These are phyloP conservation scores for Penicillium sp. DNA, from an alignment of 2,329 filamentous ascomycete species.

Conservation along the genomic window DNA sequence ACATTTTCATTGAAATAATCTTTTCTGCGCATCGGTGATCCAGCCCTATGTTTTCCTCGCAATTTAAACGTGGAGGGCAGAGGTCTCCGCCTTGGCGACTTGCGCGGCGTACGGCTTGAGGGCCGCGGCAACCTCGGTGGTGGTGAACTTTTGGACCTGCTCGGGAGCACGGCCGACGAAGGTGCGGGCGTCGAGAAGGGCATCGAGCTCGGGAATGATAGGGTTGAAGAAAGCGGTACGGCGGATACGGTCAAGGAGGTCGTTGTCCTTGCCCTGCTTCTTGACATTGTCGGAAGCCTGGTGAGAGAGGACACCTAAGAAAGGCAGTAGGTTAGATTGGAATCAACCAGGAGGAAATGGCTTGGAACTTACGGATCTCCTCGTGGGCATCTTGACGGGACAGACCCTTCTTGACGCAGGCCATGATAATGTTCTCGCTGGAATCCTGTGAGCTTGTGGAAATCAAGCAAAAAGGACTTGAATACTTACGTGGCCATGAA, in stretches of 20 bases:
- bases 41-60: slow-evolving; percentile 5
- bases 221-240: slow-evolving; percentile 73
- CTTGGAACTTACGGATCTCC: slow-evolving; percentile 70
- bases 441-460: slow-evolving; percentile 20
- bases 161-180: slow-evolving; percentile 62
- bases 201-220: slow-evolving; percentile 70
- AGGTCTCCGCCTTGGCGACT: slow-evolving; percentile 41
- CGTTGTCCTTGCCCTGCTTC: slow-evolving; percentile 74
- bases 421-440: slow-evolving; percentile 70
- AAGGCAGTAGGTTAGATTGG: slow-evolving; percentile 18
- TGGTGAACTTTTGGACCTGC: slow-evolving; percentile 58
- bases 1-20: no score
- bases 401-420: slow-evolving; percentile 69
- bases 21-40: slow-evolving; percentile 5
- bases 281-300: slow-evolving; percentile 74
- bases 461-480: neutral
- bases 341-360: no score
- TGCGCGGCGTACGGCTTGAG: slow-evolving; percentile 52
- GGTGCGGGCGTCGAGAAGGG: slow-evolving; percentile 66
- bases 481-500: slow-evolving; percentile 74
- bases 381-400: slow-evolving; percentile 85
- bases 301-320: slow-evolving; percentile 68
- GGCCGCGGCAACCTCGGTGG: slow-evolving; percentile 53
- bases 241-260: slow-evolving; percentile 79
- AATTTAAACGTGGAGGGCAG: slow-evolving; percentile 46